Percentiles rank a stretch among this genome's conserved stretches.
phyloP scores from a whole-genome alignment of 768 basidiomycete genomes.

The Calocera cornea region DNA sequence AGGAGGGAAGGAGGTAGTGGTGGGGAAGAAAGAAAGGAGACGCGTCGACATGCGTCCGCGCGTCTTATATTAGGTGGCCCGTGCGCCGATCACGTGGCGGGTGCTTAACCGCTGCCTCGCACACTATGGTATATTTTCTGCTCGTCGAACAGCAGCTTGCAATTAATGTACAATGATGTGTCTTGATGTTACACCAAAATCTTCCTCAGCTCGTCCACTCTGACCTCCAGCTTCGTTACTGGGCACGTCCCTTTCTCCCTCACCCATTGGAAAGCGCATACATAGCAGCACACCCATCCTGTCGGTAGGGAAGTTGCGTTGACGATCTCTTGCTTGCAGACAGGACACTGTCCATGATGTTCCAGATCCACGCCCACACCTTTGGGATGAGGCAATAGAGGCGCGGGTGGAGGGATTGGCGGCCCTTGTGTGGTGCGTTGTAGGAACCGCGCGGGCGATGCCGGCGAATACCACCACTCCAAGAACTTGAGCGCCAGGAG shows the following conservation, averaged over 20 bases:
- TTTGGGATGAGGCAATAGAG: conserved; percentile 60
- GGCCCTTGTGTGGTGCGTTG: conserved; percentile 48
- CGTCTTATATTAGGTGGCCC: not conserved
- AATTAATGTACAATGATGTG: not conserved
- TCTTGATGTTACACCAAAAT: conserved; percentile 47
- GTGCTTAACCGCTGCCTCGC: too few relatives aligned
- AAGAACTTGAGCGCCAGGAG: conserved; percentile 94
- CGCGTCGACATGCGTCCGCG: not conserved
- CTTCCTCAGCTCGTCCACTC: conserved; percentile 73
- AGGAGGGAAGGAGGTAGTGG: not conserved
- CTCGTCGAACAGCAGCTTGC: not conserved
- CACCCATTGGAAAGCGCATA: conserved; percentile 74
- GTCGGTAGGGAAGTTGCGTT: conserved; percentile 86
- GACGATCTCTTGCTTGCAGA: conserved; percentile 57
- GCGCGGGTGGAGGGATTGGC: conserved; percentile 59
- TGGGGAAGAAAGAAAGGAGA: not conserved
- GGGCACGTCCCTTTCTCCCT: conserved; percentile 70
- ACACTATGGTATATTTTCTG: too few relatives aligned
- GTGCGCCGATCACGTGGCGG: not conserved
- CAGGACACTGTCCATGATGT: conserved; percentile 70
- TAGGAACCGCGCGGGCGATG: conserved; percentile 67
- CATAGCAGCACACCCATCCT: conserved; percentile 91
- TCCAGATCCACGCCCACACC: conserved; percentile 49
- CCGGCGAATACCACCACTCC: conserved; percentile 98
- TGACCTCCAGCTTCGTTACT: conserved; percentile 64